A percentile compares a stretch with the other conserved stretches of the same genome.
Conservation (phyloP, 2,329 filamentous ascomycete species). For the Westerdykella sp. region DNA sequence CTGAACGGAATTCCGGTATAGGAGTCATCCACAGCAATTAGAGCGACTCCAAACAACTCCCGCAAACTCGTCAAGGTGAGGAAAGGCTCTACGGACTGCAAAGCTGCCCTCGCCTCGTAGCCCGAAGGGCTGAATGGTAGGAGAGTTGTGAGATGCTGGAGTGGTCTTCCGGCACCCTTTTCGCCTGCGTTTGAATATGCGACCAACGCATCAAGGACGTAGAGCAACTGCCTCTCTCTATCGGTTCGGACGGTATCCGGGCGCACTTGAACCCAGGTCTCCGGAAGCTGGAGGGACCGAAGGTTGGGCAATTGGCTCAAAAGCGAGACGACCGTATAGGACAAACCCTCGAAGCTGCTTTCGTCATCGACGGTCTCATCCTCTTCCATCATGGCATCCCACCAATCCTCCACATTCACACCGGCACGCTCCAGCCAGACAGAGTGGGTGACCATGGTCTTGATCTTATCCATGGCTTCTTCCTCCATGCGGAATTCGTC, state of each 20-base stretch:
- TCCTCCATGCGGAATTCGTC: conserved; percentile 17
- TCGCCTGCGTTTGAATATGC: background rate
- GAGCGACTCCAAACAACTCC: conserved; percentile 27
- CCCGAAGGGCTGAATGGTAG: conserved; percentile 27
- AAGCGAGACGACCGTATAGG: conserved; percentile 21
- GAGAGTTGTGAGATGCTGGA: conserved; percentile 17
- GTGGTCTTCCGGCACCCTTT: too few relatives aligned
- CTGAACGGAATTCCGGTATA: conserved; percentile 25
- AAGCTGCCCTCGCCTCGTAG: conserved; percentile 21
- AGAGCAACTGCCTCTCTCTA: background rate
- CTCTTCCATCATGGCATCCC: conserved; percentile 18
- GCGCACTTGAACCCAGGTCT: background rate
- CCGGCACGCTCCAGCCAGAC: conserved; percentile 6
- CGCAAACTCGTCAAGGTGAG: conserved; percentile 20
- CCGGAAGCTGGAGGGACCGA: conserved; percentile 20
- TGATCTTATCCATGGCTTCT: conserved; percentile 16
- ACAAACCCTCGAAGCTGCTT: conserved; percentile 8
- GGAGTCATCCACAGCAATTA: conserved; percentile 27
- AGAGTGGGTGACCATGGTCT: conserved; percentile 10
- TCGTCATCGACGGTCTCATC: conserved; percentile 12
- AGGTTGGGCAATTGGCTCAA: conserved; percentile 27
- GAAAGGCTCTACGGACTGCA: conserved; percentile 27
- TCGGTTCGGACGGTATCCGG: background rate
- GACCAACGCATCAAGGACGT: background rate
- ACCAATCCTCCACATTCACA: conserved; percentile 21